Base-by-base conservation (phyloP, 2,329 filamentous ascomycete species). In the Venturia asperata region DNA sequence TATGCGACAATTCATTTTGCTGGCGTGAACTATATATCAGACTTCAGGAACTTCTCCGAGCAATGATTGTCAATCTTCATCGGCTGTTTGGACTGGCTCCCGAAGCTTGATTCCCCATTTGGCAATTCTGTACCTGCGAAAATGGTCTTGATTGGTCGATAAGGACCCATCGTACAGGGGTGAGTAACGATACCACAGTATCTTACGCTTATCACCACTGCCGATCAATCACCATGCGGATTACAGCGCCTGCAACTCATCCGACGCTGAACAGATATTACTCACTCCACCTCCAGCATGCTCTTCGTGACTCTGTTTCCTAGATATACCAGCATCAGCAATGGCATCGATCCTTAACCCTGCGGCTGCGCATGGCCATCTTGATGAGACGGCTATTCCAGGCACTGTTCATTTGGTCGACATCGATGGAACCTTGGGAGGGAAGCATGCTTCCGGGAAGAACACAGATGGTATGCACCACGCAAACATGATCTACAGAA, bases 341-440 rank as follows among this genome's bases (percentile, higher is more conserved):
- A 62, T 47, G 39, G n/a, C 60, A 15, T 27, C 27, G 1, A 17
- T 67, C 30, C 63, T 75, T 10, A 62, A 43, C 60, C 43, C 60
- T 17, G 17, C 42, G 19, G 30, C 60, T 42, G 1, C 37, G n/a
- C 39, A 43, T 39, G 39, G 42, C 37, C 39, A 62, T 27, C 39
- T 47, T 43, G 39, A 42, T 27, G 34, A 47, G 24, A 52, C 41
- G n/a, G 42, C 63, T 37, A 71, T 77, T 30, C 77, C 78, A 1
- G 78, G 77, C 6, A 80, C 77, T 2, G 75, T 79, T 2, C 77
- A 79, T 66, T 70, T 80, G 7, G 73, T 79, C 19, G 77, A 80
- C 81, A 21, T 77, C 15, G 71, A 77, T 27, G 74, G 76, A 7
- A 76, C 71, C 2, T 71, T 78, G 67, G 68, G 70, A 21, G 70